Evolutionary conservation across 805 yeast genomes (phyloP).

Genomic region (Nakazawaea sp.): DNA sequence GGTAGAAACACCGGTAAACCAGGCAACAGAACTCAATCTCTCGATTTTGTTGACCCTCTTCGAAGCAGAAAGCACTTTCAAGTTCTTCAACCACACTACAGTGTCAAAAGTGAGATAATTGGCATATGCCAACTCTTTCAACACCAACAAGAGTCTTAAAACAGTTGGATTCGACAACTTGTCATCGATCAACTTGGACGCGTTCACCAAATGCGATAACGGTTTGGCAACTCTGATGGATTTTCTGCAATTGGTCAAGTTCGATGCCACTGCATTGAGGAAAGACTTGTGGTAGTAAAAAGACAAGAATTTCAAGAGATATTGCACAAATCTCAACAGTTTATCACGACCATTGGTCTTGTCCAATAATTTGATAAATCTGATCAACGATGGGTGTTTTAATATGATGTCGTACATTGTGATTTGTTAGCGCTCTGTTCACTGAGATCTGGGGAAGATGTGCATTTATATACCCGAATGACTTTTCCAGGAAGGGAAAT

Average conservation of each 20-base stretch:
- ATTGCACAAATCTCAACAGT: conserved; percentile 70
- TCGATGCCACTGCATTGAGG: conserved; percentile 16
- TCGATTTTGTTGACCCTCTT: conserved; percentile 43
- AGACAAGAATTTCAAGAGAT: conserved; percentile 67
- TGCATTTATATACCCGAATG: no score
- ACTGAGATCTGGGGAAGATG: no score
- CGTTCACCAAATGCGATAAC: conserved; percentile 61
- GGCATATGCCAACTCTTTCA: conserved; percentile 55
- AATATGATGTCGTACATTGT: conserved; percentile 64
- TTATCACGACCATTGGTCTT: conserved; percentile 76
- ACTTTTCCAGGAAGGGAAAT: no score
- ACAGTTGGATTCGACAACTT: conserved; percentile 57
- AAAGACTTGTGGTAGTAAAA: conserved; percentile 42
- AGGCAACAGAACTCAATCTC: conserved; percentile 58
- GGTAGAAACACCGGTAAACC: conserved; percentile 67
- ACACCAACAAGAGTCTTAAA: conserved; percentile 42
- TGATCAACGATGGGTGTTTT: conserved; percentile 67
- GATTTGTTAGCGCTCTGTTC: no score
- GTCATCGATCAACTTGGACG: conserved; percentile 60
- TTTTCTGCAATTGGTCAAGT: conserved; percentile 70
- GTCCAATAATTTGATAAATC: conserved; percentile 58
- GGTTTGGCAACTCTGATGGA: conserved; percentile 82
- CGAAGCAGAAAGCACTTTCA: conserved; percentile 42
- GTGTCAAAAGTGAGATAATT: conserved; percentile 61
- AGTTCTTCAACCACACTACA: conserved; percentile 50